These are phyloP conservation scores for Kodamaea fungicola DNA, from an alignment of 1,139 yeast genomes.

Conservation along the genomic window DNA sequence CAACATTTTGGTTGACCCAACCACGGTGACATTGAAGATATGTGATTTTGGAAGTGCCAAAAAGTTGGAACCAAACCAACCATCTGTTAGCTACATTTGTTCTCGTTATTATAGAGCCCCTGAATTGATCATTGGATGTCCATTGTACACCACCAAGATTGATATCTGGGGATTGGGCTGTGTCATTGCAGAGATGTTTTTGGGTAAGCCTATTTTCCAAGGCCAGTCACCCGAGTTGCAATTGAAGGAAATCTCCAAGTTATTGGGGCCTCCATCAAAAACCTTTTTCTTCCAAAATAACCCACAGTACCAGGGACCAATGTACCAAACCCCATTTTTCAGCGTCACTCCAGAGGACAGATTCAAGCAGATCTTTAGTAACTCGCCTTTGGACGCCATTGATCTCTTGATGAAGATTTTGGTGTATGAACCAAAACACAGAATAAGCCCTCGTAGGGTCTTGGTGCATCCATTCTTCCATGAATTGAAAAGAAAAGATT, in stretches of 20 bases:
- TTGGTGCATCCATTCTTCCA: slow-evolving; percentile 71
- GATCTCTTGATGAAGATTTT: slow-evolving; percentile 66
- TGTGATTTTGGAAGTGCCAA: slow-evolving; percentile 86
- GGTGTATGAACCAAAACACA: slow-evolving; percentile 67
- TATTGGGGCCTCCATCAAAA: slow-evolving; percentile 75
- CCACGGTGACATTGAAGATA: slow-evolving; percentile 60
- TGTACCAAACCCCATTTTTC: slow-evolving; percentile 66
- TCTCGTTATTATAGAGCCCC: slow-evolving; percentile 83
- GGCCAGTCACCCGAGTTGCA: slow-evolving; percentile 75
- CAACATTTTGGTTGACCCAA: slow-evolving; percentile 70
- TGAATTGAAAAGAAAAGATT: slow-evolving; percentile 57
- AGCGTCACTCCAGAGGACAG: slow-evolving; percentile 58
- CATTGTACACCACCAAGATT: slow-evolving; percentile 70
- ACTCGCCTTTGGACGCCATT: slow-evolving; percentile 67
- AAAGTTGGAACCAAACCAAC: slow-evolving; percentile 67
- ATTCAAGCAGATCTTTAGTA: slow-evolving; percentile 65
- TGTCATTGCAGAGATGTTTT: slow-evolving; percentile 78
- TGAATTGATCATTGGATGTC: slow-evolving; percentile 74
- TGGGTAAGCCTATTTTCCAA: slow-evolving; percentile 79
- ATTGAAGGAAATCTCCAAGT: slow-evolving; percentile 70
- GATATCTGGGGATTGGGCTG: slow-evolving; percentile 89
- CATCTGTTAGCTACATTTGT: slow-evolving; percentile 75
- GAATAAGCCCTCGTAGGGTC: slow-evolving; percentile 65
- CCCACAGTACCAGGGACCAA: slow-evolving; percentile 71
- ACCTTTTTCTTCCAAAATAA: slow-evolving; percentile 70